Conservation (phyloP, 257 asterid genomes). For the Forsythia viridissima region DNA sequence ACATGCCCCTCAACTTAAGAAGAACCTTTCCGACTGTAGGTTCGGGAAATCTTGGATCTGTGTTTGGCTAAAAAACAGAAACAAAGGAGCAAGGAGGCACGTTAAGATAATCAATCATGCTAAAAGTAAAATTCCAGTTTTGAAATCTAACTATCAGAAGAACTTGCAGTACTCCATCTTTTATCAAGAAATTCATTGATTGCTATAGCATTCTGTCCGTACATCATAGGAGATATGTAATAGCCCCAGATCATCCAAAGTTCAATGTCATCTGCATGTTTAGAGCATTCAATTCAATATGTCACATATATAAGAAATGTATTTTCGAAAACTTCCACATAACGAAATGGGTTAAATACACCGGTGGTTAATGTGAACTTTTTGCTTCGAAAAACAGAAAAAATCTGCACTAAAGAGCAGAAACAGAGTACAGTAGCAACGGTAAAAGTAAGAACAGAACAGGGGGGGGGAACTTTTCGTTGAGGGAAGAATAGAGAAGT, state of each 20-base stretch:
- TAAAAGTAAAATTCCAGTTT: conserved; percentile 3
- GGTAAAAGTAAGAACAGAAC: no score
- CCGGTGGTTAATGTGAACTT: no score
- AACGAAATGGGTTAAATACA: no score
- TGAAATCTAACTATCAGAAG: conserved; percentile 8
- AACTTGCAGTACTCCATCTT: conserved; percentile 84
- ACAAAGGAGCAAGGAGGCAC: background rate
- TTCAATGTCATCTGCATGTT: conserved; percentile 62
- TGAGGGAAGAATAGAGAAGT: no score
- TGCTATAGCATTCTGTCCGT: conserved; percentile 82
- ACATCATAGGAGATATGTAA: conserved; percentile 81
- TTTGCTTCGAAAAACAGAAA: no score
- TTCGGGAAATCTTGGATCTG: conserved; percentile 48
- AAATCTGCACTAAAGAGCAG: no score
- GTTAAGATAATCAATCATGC: conserved; percentile 17
- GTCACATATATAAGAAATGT: background rate
- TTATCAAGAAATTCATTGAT: conserved; percentile 75
- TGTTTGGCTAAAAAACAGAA: conserved; percentile 55
- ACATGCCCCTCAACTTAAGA: conserved; percentile 86
- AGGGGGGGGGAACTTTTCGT: no score
- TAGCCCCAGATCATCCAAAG: conserved; percentile 90
- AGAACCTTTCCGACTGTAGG: conserved; percentile 89
- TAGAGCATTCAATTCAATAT: background rate
- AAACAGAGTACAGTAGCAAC: no score
- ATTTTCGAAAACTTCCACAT: background rate